A percentile compares a stretch with the other conserved stretches of the same genome.
phyloP scores from a whole-genome alignment of 345 rosid genomes.

The Dovyalis caffra region DNA sequence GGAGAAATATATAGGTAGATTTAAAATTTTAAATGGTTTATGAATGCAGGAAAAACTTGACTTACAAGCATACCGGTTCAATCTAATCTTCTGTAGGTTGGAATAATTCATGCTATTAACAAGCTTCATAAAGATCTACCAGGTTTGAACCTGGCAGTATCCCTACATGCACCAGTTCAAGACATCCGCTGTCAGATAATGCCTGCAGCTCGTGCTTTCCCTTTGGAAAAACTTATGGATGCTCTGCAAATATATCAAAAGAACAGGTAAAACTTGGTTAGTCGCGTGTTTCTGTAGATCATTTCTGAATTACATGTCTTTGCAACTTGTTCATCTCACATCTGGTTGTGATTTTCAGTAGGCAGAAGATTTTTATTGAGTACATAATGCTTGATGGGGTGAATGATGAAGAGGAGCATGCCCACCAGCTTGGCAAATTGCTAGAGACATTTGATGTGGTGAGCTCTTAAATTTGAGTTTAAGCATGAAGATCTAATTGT shows the following conservation, averaged over 20 bases:
- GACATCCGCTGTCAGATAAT: conserved; percentile 93
- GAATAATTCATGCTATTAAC: conserved; percentile 85
- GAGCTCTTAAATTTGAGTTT: conserved; percentile 21
- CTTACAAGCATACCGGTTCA: conserved; percentile 20
- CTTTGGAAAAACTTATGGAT: conserved; percentile 86
- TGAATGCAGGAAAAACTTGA: conserved; percentile 13
- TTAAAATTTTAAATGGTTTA: not conserved
- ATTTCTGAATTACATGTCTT: not conserved
- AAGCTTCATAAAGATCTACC: conserved; percentile 88
- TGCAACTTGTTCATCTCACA: conserved; percentile 3
- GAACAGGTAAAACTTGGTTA: conserved; percentile 46
- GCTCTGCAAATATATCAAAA: conserved; percentile 68
- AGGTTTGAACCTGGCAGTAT: conserved; percentile 92
- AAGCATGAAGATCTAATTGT: not conserved
- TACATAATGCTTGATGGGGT: conserved; percentile 96
- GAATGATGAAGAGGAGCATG: conserved; percentile 84
- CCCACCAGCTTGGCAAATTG: conserved; percentile 75
- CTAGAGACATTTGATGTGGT: conserved; percentile 88
- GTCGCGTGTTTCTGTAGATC: conserved; percentile 2
- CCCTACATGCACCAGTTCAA: conserved; percentile 95
- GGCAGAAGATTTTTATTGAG: conserved; percentile 82
- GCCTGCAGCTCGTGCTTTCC: conserved; percentile 99
- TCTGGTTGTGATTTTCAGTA: conserved; percentile 39
- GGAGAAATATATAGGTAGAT: not conserved
- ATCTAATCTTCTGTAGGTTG: conserved; percentile 60